These are phyloP conservation scores for Echites panduratus DNA, from an alignment of 257 asterid genomes.

Conservation along the genomic window DNA sequence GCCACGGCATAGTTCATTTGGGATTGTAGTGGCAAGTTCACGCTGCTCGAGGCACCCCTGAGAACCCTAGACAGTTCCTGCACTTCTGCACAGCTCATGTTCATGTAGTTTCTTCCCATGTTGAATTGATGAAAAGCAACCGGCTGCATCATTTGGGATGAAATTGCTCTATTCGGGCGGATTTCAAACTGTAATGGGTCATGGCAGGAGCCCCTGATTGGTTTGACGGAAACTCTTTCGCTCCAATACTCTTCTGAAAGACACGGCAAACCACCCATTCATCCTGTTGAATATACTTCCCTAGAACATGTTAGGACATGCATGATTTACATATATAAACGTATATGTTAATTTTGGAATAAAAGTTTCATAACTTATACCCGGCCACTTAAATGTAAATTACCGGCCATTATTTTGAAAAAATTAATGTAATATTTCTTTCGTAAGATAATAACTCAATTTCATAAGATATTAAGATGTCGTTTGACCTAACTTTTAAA, in stretches of 20 bases:
- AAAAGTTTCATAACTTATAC: no score
- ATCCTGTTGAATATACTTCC: no score
- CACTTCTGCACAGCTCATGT: conserved; percentile 47
- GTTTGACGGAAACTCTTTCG: conserved; percentile 56
- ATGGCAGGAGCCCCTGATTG: conserved; percentile 40
- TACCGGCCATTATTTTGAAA: no score
- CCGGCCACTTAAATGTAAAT: no score
- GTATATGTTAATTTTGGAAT: no score
- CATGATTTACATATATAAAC: no score
- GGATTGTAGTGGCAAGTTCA: conserved; percentile 41
- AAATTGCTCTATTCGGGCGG: conserved; percentile 27
- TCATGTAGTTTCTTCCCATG: conserved; percentile 40
- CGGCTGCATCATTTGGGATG: conserved; percentile 42
- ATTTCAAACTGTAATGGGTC: conserved; percentile 46
- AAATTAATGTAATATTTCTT: no score
- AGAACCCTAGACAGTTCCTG: conserved; percentile 46
- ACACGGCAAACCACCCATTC: no score
- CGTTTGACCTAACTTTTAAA: no score
- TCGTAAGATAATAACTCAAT: no score
- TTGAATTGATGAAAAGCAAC: conserved; percentile 45
- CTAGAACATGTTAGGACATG: background rate
- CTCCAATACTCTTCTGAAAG: conserved; percentile 68
- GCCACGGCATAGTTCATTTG: conserved; percentile 38
- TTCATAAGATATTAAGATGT: no score
- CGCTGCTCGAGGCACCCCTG: conserved; percentile 29